Evolutionary conservation across 768 basidiomycete species (phyloP).

Genomic region (Russula sp.): DNA sequence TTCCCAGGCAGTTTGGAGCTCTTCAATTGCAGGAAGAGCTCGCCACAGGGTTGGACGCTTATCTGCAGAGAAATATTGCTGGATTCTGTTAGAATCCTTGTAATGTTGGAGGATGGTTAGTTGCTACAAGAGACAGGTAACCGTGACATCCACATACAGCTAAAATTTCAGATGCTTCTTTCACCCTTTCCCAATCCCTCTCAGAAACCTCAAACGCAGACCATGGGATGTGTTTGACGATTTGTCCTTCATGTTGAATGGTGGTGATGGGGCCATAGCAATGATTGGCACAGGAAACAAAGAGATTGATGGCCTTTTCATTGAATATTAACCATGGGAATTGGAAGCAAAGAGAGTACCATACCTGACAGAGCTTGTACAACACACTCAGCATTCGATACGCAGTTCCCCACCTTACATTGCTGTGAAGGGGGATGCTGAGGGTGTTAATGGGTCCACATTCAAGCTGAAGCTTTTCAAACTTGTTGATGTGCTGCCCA

Average conservation of each 20-base stretch:
- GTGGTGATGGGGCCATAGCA: conserved; percentile 4
- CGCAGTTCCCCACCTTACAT: not conserved
- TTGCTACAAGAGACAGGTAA: too few relatives aligned
- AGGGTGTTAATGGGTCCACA: too few relatives aligned
- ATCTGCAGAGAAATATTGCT: conserved; percentile 30
- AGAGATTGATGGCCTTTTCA: conserved; percentile 1
- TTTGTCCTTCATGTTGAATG: not conserved
- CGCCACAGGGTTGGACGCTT: conserved; percentile 26
- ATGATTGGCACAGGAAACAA: not conserved
- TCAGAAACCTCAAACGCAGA: not conserved
- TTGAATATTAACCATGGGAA: too few relatives aligned
- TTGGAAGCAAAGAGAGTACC: too few relatives aligned
- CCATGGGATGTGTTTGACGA: conserved; percentile 2
- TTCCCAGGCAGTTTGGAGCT: too few relatives aligned
- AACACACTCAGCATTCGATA: not conserved
- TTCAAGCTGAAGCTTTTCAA: too few relatives aligned
- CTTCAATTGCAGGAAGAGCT: too few relatives aligned
- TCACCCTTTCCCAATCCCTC: not conserved
- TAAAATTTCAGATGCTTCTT: too few relatives aligned
- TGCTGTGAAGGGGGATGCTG: not conserved
- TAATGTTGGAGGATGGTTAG: not conserved
- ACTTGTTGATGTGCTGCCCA: too few relatives aligned
- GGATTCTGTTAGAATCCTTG: conserved; percentile 27
- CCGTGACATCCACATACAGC: too few relatives aligned
- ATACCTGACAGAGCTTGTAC: not conserved